Conservation (phyloP, 2,329 filamentous ascomycete genomes). For the Xylaria sp. region DNA sequence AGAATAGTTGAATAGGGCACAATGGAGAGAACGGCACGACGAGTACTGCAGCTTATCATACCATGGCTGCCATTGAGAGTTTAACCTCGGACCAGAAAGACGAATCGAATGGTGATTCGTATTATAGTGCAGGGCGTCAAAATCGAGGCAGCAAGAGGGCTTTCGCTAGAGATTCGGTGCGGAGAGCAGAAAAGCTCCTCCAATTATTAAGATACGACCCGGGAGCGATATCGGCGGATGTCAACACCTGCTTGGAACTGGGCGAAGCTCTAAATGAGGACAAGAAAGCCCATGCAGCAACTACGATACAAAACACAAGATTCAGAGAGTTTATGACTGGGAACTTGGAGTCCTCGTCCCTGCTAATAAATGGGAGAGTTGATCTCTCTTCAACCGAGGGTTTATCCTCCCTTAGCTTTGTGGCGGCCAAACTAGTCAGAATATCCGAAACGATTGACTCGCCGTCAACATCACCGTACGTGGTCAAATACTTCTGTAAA, state of each 20-base stretch:
- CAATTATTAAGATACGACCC: neutral
- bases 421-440: conserved; percentile 31
- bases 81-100: neutral
- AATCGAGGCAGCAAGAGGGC: neutral
- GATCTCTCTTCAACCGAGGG: conserved; percentile 20
- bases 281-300: neutral
- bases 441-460: conserved; percentile 23
- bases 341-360: neutral
- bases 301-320: neutral
- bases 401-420: conserved; percentile 30
- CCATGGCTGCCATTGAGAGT: neutral
- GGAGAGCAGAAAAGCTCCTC: neutral
- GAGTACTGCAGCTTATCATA: neutral
- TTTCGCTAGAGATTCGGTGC: neutral
- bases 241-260: neutral
- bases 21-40: neutral
- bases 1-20: neutral
- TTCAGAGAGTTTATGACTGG: neutral
- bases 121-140: neutral
- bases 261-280: neutral
- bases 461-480: conserved; percentile 17
- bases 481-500: conserved; percentile 38
- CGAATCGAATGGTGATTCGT: neutral
- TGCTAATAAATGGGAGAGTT: neutral
- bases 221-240: neutral